Conservation (phyloP, 129 eudicot species). For the Deinandra increscens region DNA sequence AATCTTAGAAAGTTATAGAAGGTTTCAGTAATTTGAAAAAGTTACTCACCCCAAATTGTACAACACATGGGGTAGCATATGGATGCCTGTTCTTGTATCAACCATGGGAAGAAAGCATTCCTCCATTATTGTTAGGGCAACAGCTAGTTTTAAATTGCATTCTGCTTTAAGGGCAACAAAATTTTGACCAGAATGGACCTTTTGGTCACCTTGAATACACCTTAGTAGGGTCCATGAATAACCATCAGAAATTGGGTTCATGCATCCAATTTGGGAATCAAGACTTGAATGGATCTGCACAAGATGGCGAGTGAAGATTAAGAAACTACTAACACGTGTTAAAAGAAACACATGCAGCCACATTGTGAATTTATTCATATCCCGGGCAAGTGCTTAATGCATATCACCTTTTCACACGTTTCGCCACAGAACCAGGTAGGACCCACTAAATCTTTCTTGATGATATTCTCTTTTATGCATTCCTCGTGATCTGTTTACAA, state of each 20-base stretch:
- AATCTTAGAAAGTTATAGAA: not conserved
- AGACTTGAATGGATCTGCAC: constrained; percentile 73
- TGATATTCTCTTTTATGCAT: constrained; percentile 46
- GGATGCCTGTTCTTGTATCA: constrained; percentile 90
- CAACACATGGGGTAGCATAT: constrained; percentile 89
- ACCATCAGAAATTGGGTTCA: constrained; percentile 56
- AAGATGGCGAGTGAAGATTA: not conserved
- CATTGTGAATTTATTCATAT: not conserved
- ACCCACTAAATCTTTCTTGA: constrained; percentile 28
- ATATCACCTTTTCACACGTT: no score
- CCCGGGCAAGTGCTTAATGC: not conserved
- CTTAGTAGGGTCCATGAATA: constrained; percentile 77
- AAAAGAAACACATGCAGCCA: not conserved
- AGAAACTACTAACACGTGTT: not conserved
- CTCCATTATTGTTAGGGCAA: constrained; percentile 93
- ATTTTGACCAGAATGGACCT: constrained; percentile 52
- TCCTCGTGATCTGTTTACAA: constrained; percentile 66
- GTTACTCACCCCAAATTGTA: constrained; percentile 86
- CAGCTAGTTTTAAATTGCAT: constrained; percentile 93
- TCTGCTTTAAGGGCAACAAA: constrained; percentile 76
- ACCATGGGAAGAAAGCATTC: constrained; percentile 98
- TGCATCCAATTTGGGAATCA: constrained; percentile 57
- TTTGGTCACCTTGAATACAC: constrained; percentile 85
- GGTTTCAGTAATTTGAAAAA: not conserved
- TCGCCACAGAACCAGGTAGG: constrained; percentile 66